Evolutionary conservation across 495 filamentous ascomycete species (phyloP).

Genomic region (Penicillium paradoxum): DNA sequence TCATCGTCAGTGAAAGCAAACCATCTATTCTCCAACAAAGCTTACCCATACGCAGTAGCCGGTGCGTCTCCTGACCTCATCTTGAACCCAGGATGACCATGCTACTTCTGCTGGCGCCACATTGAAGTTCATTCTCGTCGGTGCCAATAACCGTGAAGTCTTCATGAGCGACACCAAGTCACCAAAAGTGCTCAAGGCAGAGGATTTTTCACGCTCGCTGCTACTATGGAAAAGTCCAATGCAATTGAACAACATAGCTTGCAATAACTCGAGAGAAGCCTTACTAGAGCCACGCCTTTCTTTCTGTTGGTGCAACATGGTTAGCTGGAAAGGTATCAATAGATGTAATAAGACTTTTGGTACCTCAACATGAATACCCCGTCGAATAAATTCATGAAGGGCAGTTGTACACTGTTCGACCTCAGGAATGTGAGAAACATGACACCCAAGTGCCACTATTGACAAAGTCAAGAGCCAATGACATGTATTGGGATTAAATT

Average conservation of each 20-base stretch:
- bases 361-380: conserved; percentile 38
- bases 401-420: conserved; percentile 26
- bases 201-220: conserved; percentile 24
- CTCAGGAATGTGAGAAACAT: conserved; percentile 27
- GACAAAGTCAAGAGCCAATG: conserved; percentile 44
- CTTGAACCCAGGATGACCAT: conserved; percentile 27
- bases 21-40: neutral
- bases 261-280: conserved; percentile 33
- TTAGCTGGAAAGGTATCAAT: neutral
- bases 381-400: conserved; percentile 43
- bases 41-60: conserved; percentile 46
- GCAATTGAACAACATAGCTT: conserved; percentile 36
- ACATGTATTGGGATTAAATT: conserved; percentile 33
- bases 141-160: conserved; percentile 21
- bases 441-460: conserved; percentile 43
- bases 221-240: conserved; percentile 39
- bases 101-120: conserved; percentile 15
- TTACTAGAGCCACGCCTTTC: conserved; percentile 16
- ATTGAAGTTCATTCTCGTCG: neutral
- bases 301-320: conserved; percentile 18
- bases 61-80: conserved; percentile 37
- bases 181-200: conserved; percentile 26
- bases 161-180: conserved; percentile 31
- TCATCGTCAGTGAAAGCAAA: conserved; percentile 4
- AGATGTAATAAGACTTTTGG: neutral